These are phyloP conservation scores for Saccharomycopsis lassenensis DNA, from an alignment of 805 yeast species.

Conservation along the genomic window DNA sequence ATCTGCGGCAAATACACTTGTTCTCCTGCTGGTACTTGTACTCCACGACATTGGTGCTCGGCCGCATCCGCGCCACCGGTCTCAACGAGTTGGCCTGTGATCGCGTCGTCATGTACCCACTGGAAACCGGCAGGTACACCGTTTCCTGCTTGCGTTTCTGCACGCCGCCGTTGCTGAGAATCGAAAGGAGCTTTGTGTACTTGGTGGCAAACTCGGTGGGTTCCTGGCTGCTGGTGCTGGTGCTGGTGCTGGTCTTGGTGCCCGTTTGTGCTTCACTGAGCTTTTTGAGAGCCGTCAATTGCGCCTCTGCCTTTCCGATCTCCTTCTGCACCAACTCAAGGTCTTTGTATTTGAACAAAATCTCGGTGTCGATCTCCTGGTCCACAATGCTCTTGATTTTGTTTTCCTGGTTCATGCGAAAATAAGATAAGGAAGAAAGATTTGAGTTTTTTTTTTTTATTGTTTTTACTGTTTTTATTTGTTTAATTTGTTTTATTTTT, in stretches of 20 bases:
- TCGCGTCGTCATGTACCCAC: conserved; percentile 33
- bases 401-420: conserved; percentile 1
- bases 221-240: conserved; percentile 21
- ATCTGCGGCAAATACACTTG: conserved; percentile 48
- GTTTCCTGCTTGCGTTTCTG: conserved; percentile 5
- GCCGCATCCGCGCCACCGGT: conserved; percentile 18
- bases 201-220: conserved; percentile 34
- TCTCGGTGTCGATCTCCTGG: conserved; percentile 36
- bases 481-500: too few species aligned
- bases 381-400: conserved; percentile 14
- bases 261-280: background rate
- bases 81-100: conserved; percentile 33
- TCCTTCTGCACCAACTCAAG: conserved; percentile 39
- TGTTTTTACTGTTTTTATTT: too few species aligned
- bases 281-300: conserved; percentile 37
- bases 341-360: conserved; percentile 49
- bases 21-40: conserved; percentile 25
- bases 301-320: conserved; percentile 46
- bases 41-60: conserved; percentile 21
- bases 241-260: conserved; percentile 23
- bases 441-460: too few species aligned
- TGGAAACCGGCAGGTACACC: conserved; percentile 14
- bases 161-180: conserved; percentile 11
- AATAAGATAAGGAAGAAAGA: background rate
- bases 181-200: conserved; percentile 26